Evolutionary conservation across 305 asterid species (phyloP).

Genomic region (Fraxinus latifolia): DNA sequence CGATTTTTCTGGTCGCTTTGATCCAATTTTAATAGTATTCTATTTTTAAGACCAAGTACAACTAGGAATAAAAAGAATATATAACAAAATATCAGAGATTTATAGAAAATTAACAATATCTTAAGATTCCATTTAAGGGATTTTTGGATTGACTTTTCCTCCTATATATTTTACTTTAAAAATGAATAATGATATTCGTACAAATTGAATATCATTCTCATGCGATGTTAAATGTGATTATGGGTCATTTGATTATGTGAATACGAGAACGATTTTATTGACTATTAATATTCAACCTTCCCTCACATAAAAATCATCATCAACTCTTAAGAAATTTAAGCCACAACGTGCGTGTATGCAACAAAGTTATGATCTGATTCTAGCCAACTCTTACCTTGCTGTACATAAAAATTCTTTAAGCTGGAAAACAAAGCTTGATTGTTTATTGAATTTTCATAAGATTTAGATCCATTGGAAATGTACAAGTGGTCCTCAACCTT

Average conservation of each 20-base stretch:
- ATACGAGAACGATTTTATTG: no score
- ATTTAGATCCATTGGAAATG: neutral
- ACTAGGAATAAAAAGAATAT: neutral
- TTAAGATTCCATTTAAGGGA: neutral
- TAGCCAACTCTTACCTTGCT: neutral
- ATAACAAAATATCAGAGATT: neutral
- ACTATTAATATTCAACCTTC: no score
- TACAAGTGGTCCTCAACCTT: neutral
- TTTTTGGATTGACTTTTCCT: neutral
- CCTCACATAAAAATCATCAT: neutral
- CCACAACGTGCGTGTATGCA: neutral
- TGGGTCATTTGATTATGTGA: neutral
- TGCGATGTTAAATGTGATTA: neutral
- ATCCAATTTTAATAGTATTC: no score
- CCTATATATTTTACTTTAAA: no score
- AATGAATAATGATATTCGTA: neutral
- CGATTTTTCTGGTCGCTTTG: neutral
- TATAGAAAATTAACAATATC: no score
- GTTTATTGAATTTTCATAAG: neutral
- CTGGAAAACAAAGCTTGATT: neutral
- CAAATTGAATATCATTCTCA: neutral
- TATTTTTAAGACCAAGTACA: no score
- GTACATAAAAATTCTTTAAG: neutral
- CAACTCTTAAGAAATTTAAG: neutral
- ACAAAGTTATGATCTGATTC: neutral